These are phyloP conservation scores for Combretum micranthum DNA, from an alignment of 345 rosid species.

Conservation along the genomic window DNA sequence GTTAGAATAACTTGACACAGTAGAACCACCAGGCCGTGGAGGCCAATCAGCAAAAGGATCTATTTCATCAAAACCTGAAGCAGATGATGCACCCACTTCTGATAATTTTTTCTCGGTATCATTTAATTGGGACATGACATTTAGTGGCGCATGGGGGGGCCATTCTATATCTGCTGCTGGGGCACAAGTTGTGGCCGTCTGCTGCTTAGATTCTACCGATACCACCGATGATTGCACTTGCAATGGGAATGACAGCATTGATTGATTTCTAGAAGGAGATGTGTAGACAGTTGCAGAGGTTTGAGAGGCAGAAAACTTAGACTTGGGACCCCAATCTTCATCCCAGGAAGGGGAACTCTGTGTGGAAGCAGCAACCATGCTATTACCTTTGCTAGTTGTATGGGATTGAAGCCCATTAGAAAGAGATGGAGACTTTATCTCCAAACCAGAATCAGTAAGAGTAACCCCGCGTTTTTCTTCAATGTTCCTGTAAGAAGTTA, in stretches of 20 bases:
- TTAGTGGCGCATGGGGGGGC: slow-evolving; percentile 67
- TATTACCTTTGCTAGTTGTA: slow-evolving; percentile 34
- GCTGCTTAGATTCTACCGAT: slow-evolving; percentile 33
- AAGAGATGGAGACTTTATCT: slow-evolving; percentile 30
- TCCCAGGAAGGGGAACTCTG: slow-evolving; percentile 63
- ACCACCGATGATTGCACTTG: slow-evolving; percentile 28
- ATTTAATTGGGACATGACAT: slow-evolving; percentile 18
- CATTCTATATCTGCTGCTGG: slow-evolving; percentile 81
- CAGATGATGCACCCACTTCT: slow-evolving; percentile 30
- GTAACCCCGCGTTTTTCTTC: slow-evolving; percentile 83
- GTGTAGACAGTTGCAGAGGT: neutral
- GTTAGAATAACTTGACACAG: slow-evolving; percentile 26
- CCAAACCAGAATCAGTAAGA: slow-evolving; percentile 59
- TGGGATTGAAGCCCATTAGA: slow-evolving; percentile 50
- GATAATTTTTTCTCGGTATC: slow-evolving; percentile 32
- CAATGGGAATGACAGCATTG: slow-evolving; percentile 27
- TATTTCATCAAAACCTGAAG: slow-evolving; percentile 49
- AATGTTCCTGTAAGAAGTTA: slow-evolving; percentile 60
- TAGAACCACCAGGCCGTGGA: slow-evolving; percentile 41
- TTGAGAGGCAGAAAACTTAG: slow-evolving; percentile 27
- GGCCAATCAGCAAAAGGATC: slow-evolving; percentile 98
- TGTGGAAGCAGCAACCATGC: slow-evolving; percentile 39
- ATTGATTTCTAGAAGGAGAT: slow-evolving; percentile 15
- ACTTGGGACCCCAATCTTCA: slow-evolving; percentile 73
- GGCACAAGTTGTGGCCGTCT: slow-evolving; percentile 46